These are phyloP conservation scores for Gonium pectorale DNA, from an alignment of 139 green algal genomes.

Conservation along the genomic window DNA sequence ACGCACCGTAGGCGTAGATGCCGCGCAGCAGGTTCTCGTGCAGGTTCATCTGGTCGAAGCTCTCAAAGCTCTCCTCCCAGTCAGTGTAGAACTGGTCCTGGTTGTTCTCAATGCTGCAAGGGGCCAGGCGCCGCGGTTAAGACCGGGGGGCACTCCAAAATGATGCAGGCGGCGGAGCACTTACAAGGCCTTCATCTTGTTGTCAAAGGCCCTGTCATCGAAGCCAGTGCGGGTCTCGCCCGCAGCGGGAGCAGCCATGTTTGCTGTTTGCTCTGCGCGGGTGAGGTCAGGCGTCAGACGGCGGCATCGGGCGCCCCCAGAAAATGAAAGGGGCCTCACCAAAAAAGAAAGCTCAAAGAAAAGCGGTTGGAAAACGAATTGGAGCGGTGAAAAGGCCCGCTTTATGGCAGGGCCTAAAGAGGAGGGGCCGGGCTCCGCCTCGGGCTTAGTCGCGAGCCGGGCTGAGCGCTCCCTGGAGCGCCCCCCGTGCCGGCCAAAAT, in stretches of 20 bases:
- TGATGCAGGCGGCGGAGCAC: background rate
- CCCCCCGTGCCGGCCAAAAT: no score
- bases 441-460: background rate
- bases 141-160: background rate
- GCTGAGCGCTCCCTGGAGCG: background rate
- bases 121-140: background rate
- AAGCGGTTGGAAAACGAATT: background rate
- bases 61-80: constrained; percentile 97
- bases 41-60: constrained; percentile 98
- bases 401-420: constrained; percentile 26
- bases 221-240: constrained; percentile 52
- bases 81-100: constrained; percentile 93
- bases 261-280: constrained; percentile 33
- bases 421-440: background rate
- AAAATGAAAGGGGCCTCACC: constrained; percentile 17
- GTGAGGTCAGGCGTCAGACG: constrained; percentile 15
- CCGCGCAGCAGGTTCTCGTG: constrained; percentile 99
- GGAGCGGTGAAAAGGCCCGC: constrained; percentile 5
- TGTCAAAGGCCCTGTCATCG: constrained; percentile 69
- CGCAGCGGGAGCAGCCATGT: constrained; percentile 39
- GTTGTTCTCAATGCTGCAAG: constrained; percentile 74
- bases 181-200: constrained; percentile 74
- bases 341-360: constrained; percentile 22
- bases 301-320: no score
- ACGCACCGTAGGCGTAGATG: constrained; percentile 98